These are phyloP conservation scores for Neurospora hispaniola DNA, from an alignment of 495 filamentous ascomycete genomes.

Conservation along the genomic window DNA sequence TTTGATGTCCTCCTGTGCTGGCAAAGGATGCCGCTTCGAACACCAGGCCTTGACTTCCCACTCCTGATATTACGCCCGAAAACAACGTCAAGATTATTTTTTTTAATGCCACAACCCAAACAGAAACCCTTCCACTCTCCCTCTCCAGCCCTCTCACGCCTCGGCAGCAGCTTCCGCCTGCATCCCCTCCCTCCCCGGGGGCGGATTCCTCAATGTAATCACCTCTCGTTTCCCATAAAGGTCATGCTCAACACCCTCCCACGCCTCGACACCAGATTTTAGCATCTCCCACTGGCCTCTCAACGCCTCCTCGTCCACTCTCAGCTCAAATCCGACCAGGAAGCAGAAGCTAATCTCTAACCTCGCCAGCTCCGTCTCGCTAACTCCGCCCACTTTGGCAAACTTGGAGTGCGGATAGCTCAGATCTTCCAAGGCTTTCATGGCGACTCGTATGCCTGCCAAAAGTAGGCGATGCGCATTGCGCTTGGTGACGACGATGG, in stretches of 20 bases:
- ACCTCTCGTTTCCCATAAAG: not conserved
- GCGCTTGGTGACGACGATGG: constrained; percentile 62
- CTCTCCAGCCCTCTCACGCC: not conserved
- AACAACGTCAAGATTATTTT: not conserved
- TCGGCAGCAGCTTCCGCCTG: not conserved
- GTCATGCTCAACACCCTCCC: constrained; percentile 11
- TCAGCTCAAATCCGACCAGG: constrained; percentile 68
- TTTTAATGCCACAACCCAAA: not conserved
- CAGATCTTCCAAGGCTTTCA: constrained; percentile 87
- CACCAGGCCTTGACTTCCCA: not conserved
- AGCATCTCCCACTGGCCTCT: constrained; percentile 42
- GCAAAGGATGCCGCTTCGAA: not conserved
- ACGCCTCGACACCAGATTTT: constrained; percentile 24
- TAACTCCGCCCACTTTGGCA: constrained; percentile 83
- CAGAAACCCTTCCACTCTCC: not conserved
- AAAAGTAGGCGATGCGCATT: constrained; percentile 85
- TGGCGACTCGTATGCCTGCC: constrained; percentile 73
- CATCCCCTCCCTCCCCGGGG: not conserved
- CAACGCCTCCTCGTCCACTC: constrained; percentile 55
- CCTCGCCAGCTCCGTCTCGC: constrained; percentile 61
- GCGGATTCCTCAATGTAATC: not conserved
- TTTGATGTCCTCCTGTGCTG: not conserved
- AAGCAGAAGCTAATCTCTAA: constrained; percentile 91
- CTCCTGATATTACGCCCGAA: not conserved
- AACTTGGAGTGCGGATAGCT: constrained; percentile 76